These are phyloP conservation scores for Suaeda aralocaspica DNA, from an alignment of 148 eudicot species.

Conservation along the genomic window DNA sequence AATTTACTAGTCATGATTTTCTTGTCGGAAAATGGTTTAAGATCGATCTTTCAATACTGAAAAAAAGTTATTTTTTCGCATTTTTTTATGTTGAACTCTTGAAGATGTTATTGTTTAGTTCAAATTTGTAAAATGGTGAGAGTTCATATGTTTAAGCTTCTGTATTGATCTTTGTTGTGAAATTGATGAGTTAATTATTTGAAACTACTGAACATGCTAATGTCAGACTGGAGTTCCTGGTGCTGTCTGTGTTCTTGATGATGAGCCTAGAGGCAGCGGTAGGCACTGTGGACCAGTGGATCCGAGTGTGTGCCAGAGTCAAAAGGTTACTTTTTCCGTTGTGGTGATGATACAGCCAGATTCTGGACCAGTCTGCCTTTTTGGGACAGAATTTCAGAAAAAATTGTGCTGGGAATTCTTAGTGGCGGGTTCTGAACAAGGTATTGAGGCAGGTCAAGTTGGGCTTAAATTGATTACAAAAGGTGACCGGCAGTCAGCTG, in stretches of 20 bases:
- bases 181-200: conserved; percentile 1
- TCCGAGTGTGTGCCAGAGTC: conserved; percentile 67
- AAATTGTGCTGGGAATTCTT: conserved; percentile 88
- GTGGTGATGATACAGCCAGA: conserved; percentile 92
- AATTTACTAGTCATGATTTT: no score
- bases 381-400: conserved; percentile 90
- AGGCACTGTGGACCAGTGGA: conserved; percentile 85
- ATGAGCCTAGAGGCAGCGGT: conserved; percentile 86
- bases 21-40: no score
- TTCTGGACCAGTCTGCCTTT: conserved; percentile 92
- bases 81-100: neutral
- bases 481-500: conserved; percentile 81
- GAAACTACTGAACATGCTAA: conserved; percentile 9
- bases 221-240: conserved; percentile 82
- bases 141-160: neutral
- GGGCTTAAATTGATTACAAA: conserved; percentile 83
- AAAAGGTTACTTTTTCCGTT: conserved; percentile 73
- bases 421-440: conserved; percentile 98
- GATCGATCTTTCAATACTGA: no score
- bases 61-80: no score
- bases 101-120: neutral
- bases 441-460: conserved; percentile 98
- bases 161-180: neutral
- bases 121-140: neutral
- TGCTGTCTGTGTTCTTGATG: conserved; percentile 93